Percentiles rank a stretch among this genome's conserved stretches.
phyloP scores from a whole-genome alignment of 208 protist species.

The Trypanosoma rangeli region DNA sequence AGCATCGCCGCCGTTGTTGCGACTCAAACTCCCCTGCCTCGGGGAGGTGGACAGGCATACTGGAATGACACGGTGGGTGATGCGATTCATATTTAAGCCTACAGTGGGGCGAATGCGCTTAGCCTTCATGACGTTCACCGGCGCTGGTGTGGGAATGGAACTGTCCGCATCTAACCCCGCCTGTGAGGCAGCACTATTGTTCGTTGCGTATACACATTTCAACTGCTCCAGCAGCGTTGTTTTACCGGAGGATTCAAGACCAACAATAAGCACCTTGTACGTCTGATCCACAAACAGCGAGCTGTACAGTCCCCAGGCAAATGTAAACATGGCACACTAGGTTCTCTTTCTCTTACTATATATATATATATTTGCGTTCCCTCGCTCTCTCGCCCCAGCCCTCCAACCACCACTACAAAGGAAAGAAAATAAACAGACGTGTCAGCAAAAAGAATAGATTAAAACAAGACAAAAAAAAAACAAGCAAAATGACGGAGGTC shows the following conservation, averaged over 20 bases:
- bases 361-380: not conserved
- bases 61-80: constrained; percentile 79
- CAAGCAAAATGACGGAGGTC: not conserved
- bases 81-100: constrained; percentile 95
- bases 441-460: not conserved
- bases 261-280: constrained; percentile 93
- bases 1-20: not conserved
- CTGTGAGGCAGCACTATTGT: not conserved
- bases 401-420: not conserved
- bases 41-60: constrained; percentile 23
- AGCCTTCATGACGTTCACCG: constrained; percentile 31
- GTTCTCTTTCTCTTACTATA: not conserved
- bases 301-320: constrained; percentile 60
- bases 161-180: not conserved
- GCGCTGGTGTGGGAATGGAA: constrained; percentile 27
- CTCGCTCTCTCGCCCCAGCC: not conserved
- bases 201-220: constrained; percentile 79
- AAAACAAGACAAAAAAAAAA: not conserved
- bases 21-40: constrained; percentile 2
- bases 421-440: not conserved
- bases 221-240: constrained; percentile 98
- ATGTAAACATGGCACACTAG: constrained; percentile 46
- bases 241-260: constrained; percentile 96
- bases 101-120: constrained; percentile 97
- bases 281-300: constrained; percentile 80